phyloP scores from a whole-genome alignment of 495 filamentous ascomycete genomes.

The Saxophila tyrrhenica region DNA sequence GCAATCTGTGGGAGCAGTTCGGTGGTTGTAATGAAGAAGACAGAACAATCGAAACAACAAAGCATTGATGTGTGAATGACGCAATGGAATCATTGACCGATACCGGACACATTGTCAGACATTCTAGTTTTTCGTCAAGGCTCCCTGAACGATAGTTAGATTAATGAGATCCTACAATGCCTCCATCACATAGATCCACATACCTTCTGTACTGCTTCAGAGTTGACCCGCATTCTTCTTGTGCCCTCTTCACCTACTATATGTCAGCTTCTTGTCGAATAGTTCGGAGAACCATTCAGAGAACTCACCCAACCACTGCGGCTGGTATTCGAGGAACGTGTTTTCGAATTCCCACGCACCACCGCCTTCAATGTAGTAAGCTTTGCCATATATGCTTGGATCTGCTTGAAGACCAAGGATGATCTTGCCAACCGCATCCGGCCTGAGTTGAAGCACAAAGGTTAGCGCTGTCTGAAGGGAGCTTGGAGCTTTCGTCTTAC shows the following conservation, averaged over 20 bases:
- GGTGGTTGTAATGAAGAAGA: too few species aligned
- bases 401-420: slow-evolving; percentile 18
- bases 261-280: too few species aligned
- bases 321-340: slow-evolving; percentile 1
- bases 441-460: background rate
- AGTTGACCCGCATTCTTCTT: slow-evolving; percentile 2
- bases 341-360: slow-evolving; percentile 12
- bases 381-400: background rate
- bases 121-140: background rate
- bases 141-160: background rate
- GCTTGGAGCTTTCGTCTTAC: too few species aligned
- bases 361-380: slow-evolving; percentile 8
- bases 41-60: too few species aligned
- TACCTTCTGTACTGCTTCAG: background rate
- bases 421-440: slow-evolving; percentile 33
- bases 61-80: too few species aligned
- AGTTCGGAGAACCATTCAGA: too few species aligned
- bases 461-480: too few species aligned
- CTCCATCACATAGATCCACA: background rate
- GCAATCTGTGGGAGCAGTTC: too few species aligned
- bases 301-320: slow-evolving; percentile 12
- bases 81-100: too few species aligned
- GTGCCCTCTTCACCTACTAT: slow-evolving; percentile 1
- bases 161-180: background rate
- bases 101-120: too few species aligned